Conservation (phyloP, 306 rosid genomes). For the Arachis hypogaea region DNA sequence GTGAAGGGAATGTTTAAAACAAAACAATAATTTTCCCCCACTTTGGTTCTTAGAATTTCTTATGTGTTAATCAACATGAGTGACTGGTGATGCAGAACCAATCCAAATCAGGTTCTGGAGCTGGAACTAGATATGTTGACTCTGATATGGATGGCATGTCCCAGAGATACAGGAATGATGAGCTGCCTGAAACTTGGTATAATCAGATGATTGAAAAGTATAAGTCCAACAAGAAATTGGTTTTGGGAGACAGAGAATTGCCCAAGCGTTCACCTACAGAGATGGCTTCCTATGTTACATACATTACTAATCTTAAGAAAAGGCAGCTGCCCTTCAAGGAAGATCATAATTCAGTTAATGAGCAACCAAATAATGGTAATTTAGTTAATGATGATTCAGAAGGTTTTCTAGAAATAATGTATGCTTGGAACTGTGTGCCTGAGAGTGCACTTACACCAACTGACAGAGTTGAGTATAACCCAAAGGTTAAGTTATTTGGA, state of each 20-base stretch:
- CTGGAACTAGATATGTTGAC: constrained; percentile 67
- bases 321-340: constrained; percentile 68
- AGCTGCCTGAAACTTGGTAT: constrained; percentile 86
- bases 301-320: constrained; percentile 60
- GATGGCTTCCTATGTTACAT: constrained; percentile 67
- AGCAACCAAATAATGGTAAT: constrained; percentile 54
- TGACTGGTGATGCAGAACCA: constrained; percentile 59
- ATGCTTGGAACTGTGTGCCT: constrained; percentile 76
- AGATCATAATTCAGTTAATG: constrained; percentile 54
- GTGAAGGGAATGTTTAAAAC: neutral
- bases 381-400: constrained; percentile 47
- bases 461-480: constrained; percentile 51
- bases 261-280: constrained; percentile 72
- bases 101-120: constrained; percentile 51
- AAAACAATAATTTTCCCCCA: neutral
- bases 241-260: constrained; percentile 57
- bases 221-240: constrained; percentile 56
- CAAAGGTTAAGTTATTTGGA: constrained; percentile 56
- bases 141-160: constrained; percentile 58
- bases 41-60: neutral
- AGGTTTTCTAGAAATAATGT: constrained; percentile 78
- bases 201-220: constrained; percentile 71
- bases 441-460: constrained; percentile 74
- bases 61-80: neutral
- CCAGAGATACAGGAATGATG: constrained; percentile 59